Evolutionary conservation across 2,329 filamentous ascomycete genomes (phyloP).

Genomic region (Fusarium tuaranense): DNA sequence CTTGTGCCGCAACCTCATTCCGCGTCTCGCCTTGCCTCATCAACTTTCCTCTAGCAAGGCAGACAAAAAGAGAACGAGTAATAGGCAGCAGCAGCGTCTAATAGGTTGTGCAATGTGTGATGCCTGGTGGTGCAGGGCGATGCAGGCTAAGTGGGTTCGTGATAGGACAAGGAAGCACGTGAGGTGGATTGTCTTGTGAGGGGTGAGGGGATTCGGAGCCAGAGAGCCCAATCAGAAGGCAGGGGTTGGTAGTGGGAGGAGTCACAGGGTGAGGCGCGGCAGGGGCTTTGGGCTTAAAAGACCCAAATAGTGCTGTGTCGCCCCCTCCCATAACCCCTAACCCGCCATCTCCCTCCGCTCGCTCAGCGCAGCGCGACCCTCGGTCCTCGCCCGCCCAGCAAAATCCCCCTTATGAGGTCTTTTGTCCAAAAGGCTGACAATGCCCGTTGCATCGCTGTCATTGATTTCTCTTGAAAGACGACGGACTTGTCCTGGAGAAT

Average conservation of each 20-base stretch:
- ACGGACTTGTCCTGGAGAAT: background rate
- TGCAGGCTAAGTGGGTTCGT: conserved; percentile 13
- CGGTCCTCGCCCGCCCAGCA: conserved; percentile 14
- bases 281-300: conserved; percentile 60
- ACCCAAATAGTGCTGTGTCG: conserved; percentile 66
- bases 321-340: conserved; percentile 55
- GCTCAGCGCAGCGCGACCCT: conserved; percentile 24
- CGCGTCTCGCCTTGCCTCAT: background rate
- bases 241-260: conserved; percentile 28
- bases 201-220: conserved; percentile 11
- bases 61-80: background rate
- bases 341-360: conserved; percentile 42
- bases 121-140: conserved; percentile 19
- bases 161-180: conserved; percentile 22
- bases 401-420: conserved; percentile 18
- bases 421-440: background rate
- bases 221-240: conserved; percentile 38
- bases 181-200: conserved; percentile 30
- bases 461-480: background rate
- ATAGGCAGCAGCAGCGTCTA: background rate
- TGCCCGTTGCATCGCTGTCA: background rate
- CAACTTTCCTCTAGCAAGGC: background rate
- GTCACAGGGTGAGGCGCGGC: conserved; percentile 37
- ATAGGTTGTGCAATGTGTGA: conserved; percentile 7
- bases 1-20: background rate